phyloP scores from a whole-genome alignment of 768 basidiomycete genomes.

The Auricularia sp. region DNA sequence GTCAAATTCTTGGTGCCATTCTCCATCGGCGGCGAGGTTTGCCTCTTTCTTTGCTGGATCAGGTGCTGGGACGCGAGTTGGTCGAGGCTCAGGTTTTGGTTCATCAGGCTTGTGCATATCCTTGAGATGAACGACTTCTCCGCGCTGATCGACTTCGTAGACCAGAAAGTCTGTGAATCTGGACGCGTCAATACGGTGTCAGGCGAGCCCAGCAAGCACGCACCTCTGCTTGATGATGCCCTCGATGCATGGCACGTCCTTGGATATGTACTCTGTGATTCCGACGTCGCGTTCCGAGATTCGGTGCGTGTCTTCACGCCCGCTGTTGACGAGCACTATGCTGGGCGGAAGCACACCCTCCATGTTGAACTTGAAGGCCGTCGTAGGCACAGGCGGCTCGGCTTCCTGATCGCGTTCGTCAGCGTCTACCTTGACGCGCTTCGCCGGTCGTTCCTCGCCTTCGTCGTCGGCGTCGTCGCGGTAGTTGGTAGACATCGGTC shows the following conservation, averaged over 20 bases:
- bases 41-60: constrained; percentile 9
- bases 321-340: constrained; percentile 8
- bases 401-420: constrained; percentile 8
- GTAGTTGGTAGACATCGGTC: neutral
- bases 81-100: constrained; percentile 29
- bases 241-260: constrained; percentile 58
- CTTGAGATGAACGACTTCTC: constrained; percentile 72
- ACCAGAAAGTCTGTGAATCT: constrained; percentile 98
- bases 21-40: constrained; percentile 11
- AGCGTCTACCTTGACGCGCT: constrained; percentile 26
- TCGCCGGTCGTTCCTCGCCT: constrained; percentile 22
- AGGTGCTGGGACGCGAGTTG: constrained; percentile 20
- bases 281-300: constrained; percentile 74
- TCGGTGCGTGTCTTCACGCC: constrained; percentile 34
- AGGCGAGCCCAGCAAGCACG: constrained; percentile 12
- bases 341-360: constrained; percentile 53
- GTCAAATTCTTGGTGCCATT: constrained; percentile 58
- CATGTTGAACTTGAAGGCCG: neutral
- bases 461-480: constrained; percentile 47
- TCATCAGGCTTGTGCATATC: constrained; percentile 61
- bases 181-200: constrained; percentile 8
- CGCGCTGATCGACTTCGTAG: constrained; percentile 75
- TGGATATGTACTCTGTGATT: constrained; percentile 76
- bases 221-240: constrained; percentile 98
- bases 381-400: neutral